Evolutionary conservation across 192 early-diverging fungal species (phyloP).

Genomic region (Backusella luteola): DNA sequence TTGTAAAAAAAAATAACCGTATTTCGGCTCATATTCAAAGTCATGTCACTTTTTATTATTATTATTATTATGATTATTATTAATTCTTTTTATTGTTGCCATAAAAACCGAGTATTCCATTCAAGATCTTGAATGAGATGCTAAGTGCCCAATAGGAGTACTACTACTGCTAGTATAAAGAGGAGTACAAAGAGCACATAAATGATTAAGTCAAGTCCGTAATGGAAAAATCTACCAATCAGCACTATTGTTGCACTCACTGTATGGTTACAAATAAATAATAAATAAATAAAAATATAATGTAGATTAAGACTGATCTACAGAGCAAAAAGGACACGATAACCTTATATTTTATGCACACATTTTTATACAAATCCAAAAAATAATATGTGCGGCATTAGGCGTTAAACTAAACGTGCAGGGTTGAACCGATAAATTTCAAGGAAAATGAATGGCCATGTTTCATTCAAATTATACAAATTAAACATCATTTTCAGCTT

Average conservation of each 20-base stretch:
- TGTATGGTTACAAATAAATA: background rate
- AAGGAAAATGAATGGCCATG: background rate
- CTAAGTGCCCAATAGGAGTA: no score
- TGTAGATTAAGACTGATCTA: background rate
- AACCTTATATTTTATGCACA: slow-evolving; percentile 5
- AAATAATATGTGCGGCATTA: background rate
- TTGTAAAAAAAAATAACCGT: background rate
- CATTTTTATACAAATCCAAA: background rate
- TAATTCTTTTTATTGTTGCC: no score
- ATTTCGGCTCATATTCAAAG: background rate
- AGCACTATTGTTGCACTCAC: background rate
- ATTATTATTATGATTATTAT: background rate
- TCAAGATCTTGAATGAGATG: no score
- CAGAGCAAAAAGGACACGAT: background rate
- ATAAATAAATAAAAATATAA: background rate
- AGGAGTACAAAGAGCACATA: no score
- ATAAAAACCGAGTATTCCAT: background rate
- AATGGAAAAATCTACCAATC: background rate
- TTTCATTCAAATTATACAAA: background rate
- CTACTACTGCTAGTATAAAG: no score
- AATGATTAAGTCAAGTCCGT: background rate
- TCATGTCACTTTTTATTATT: background rate
- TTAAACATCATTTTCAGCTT: background rate
- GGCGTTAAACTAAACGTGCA: background rate
- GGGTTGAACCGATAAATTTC: background rate